Conservation (phyloP, 164 flowering plant species). For the Aristolochia fimbriata region DNA sequence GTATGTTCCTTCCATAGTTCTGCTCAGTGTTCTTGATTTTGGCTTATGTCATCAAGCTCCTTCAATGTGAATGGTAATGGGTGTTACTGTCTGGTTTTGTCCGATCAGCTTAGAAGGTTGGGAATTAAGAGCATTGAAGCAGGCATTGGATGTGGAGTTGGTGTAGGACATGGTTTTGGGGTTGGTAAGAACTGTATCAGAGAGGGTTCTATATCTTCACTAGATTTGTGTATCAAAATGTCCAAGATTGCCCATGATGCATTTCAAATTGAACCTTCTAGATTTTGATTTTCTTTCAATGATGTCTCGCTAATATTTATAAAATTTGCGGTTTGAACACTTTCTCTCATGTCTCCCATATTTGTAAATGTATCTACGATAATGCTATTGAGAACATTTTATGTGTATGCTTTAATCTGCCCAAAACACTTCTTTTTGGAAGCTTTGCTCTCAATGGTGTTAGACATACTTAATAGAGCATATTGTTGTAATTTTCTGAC, state of each 20-base stretch:
- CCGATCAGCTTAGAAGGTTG: conserved; percentile 49
- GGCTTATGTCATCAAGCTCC: neutral
- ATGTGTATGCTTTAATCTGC: too few species aligned
- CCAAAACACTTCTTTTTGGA: too few species aligned
- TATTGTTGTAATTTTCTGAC: conserved; percentile 12
- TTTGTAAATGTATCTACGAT: too few species aligned
- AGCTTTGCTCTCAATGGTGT: too few species aligned
- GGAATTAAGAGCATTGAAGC: conserved; percentile 79
- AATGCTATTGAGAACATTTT: too few species aligned
- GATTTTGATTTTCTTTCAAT: too few species aligned
- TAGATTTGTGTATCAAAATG: neutral
- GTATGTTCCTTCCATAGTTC: conserved; percentile 21
- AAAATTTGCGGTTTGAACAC: too few species aligned
- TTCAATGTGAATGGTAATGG: neutral
- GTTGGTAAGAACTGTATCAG: conserved; percentile 45
- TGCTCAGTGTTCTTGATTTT: neutral
- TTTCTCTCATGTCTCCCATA: too few species aligned
- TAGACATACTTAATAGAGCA: neutral
- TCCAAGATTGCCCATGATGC: neutral
- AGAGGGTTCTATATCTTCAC: neutral
- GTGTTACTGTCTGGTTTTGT: neutral
- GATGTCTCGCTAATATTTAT: too few species aligned
- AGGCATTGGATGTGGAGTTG: conserved; percentile 90
- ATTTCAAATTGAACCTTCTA: too few species aligned
- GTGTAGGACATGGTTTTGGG: conserved; percentile 96